phyloP scores from a whole-genome alignment of 305 asterid species.

The Fraxinus sp. region DNA sequence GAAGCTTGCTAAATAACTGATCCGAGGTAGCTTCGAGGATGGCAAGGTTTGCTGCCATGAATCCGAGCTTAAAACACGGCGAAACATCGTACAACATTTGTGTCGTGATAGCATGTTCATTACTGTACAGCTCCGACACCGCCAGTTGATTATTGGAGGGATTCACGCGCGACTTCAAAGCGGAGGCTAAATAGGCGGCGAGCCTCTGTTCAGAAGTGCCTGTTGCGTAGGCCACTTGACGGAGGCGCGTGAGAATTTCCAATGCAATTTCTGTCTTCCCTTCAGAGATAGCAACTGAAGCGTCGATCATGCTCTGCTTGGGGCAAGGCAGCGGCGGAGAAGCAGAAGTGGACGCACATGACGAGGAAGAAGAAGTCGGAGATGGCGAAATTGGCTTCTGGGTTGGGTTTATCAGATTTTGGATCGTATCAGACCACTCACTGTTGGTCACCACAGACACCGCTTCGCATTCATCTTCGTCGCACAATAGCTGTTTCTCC shows the following conservation, averaged over 20 bases:
- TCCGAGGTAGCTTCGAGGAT: conserved; percentile 66
- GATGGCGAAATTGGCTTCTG: conserved; percentile 51
- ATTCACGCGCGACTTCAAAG: conserved; percentile 64
- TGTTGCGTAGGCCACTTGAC: conserved; percentile 41
- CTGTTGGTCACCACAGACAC: conserved; percentile 62
- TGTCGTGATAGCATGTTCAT: conserved; percentile 49
- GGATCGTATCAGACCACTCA: conserved; percentile 78
- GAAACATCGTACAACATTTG: conserved; percentile 58
- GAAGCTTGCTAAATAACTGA: conserved; percentile 39
- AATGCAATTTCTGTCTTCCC: conserved; percentile 49
- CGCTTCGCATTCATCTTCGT: conserved; percentile 49
- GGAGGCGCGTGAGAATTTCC: conserved; percentile 85
- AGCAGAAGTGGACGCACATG: conserved; percentile 71
- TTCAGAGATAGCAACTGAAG: conserved; percentile 62
- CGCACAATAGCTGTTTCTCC: conserved; percentile 79
- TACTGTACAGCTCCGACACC: conserved; percentile 39
- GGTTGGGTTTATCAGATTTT: conserved; percentile 39
- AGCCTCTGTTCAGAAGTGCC: conserved; percentile 74
- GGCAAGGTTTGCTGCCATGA: conserved; percentile 84
- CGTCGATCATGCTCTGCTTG: conserved; percentile 55
- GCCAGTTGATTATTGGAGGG: conserved; percentile 38
- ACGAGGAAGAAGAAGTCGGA: conserved; percentile 71
- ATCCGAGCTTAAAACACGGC: conserved; percentile 83
- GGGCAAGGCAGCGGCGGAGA: conserved; percentile 57
- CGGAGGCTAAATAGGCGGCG: conserved; percentile 58